phyloP scores from a whole-genome alignment of 176 grass and related monocot genomes.

The Aegilops bicornis region DNA sequence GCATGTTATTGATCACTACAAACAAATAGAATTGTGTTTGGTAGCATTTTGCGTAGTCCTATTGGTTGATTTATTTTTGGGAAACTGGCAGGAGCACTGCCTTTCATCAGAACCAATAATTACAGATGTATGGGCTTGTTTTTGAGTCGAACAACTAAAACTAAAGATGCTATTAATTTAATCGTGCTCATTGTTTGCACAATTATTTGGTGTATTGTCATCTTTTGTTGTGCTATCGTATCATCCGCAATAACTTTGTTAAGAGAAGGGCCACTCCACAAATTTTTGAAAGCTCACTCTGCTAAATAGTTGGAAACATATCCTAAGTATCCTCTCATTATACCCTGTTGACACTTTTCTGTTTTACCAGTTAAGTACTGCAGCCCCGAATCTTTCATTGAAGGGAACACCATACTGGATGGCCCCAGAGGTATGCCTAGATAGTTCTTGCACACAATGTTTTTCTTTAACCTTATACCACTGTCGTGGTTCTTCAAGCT shows the following conservation, averaged over 20 bases:
- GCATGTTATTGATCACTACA: constrained; percentile 8
- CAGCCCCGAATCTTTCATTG: constrained; percentile 72
- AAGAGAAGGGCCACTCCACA: neutral
- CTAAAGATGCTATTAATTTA: neutral
- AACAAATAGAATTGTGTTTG: neutral
- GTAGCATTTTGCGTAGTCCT: neutral
- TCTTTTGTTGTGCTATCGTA: neutral
- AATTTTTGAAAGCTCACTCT: constrained; percentile 9
- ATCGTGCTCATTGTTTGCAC: neutral
- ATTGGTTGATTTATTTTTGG: neutral
- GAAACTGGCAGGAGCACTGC: neutral
- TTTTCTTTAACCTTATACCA: constrained; percentile 4
- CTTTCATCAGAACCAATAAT: neutral
- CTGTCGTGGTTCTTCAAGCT: neutral
- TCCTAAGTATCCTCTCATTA: constrained; percentile 6
- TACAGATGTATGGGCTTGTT: neutral
- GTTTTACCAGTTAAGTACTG: constrained; percentile 66
- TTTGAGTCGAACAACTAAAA: neutral
- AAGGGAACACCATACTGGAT: constrained; percentile 99
- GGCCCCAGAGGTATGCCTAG: constrained; percentile 79
- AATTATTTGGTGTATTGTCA: neutral
- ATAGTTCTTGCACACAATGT: constrained; percentile 3
- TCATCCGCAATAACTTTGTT: neutral
- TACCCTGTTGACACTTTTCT: constrained; percentile 28
- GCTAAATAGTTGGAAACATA: neutral